Conservation (phyloP, 2,329 filamentous ascomycete genomes). For the Exophiala viscosa region DNA sequence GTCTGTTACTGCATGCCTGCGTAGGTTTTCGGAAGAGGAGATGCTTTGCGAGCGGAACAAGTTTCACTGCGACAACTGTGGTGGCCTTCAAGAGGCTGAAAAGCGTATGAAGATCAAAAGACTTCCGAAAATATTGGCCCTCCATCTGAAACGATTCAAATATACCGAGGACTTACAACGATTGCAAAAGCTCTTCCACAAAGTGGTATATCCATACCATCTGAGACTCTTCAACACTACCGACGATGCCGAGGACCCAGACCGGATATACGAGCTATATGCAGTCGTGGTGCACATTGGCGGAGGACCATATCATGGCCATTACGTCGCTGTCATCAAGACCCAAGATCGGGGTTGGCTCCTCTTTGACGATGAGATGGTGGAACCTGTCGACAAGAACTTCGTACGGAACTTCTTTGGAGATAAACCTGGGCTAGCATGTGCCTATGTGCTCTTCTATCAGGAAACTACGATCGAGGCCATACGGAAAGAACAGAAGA, state of each 20-base stretch:
- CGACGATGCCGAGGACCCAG: conserved; percentile 88
- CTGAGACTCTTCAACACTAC: conserved; percentile 96
- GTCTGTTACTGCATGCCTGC: conserved; percentile 89
- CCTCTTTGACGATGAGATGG: conserved; percentile 96
- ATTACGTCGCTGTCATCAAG: conserved; percentile 97
- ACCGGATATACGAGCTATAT: conserved; percentile 92
- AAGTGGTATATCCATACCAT: conserved; percentile 95
- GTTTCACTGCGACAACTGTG: conserved; percentile 97
- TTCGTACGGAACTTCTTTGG: conserved; percentile 98
- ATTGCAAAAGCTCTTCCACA: conserved; percentile 92
- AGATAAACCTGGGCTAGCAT: conserved; percentile 83
- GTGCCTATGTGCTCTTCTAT: conserved; percentile 96
- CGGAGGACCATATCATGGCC: conserved; percentile 92
- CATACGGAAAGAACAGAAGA: conserved; percentile 74
- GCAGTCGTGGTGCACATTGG: conserved; percentile 97
- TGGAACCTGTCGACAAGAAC: conserved; percentile 93
- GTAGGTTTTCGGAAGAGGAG: conserved; percentile 95
- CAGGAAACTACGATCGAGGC: conserved; percentile 77
- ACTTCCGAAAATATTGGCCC: conserved; percentile 80
- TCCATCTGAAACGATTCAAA: conserved; percentile 96
- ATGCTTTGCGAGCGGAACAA: conserved; percentile 99
- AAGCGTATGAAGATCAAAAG: conserved; percentile 99
- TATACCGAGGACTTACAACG: conserved; percentile 94
- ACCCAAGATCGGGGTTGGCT: conserved; percentile 94
- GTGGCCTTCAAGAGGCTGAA: conserved; percentile 92